Percentiles rank a stretch among this genome's conserved stretches.
Evolutionary conservation across 2,329 filamentous ascomycete genomes (phyloP).

Genomic region (Penicillium hesseltinei): DNA sequence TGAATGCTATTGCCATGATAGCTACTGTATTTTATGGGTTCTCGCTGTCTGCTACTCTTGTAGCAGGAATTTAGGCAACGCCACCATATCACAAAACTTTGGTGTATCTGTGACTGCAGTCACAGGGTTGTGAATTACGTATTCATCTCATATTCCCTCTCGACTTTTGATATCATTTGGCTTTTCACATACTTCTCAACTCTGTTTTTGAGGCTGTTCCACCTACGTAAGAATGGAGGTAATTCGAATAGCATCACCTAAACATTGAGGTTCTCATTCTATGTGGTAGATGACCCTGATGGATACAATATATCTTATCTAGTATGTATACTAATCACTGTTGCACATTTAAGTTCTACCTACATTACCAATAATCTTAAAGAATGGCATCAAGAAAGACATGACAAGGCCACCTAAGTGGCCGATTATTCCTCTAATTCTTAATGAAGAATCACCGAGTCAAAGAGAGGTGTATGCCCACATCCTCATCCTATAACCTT

Average conservation of each 20-base stretch:
- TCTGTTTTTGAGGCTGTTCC: not conserved
- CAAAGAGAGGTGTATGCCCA: too few relatives aligned
- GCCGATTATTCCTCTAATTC: too few relatives aligned
- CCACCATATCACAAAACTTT: too few relatives aligned
- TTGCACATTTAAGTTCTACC: too few relatives aligned
- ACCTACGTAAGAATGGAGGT: not conserved
- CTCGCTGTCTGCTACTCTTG: slow-evolving; percentile 20
- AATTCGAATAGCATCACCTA: not conserved
- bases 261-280: not conserved
- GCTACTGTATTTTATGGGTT: slow-evolving; percentile 33
- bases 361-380: too few relatives aligned
- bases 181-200: not conserved
- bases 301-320: not conserved
- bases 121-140: too few relatives aligned
- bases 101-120: not conserved
- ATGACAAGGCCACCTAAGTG: too few relatives aligned
- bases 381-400: too few relatives aligned
- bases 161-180: not conserved
- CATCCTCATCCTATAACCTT: too few relatives aligned
- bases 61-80: not conserved
- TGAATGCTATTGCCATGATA: slow-evolving; percentile 42
- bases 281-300: not conserved
- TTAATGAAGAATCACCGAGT: too few relatives aligned
- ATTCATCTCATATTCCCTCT: not conserved
- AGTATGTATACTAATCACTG: too few relatives aligned